Evolutionary conservation across 225 moss, liverwort and hornwort species (phyloP).

Genomic region (Sphagnum tenellum): DNA sequence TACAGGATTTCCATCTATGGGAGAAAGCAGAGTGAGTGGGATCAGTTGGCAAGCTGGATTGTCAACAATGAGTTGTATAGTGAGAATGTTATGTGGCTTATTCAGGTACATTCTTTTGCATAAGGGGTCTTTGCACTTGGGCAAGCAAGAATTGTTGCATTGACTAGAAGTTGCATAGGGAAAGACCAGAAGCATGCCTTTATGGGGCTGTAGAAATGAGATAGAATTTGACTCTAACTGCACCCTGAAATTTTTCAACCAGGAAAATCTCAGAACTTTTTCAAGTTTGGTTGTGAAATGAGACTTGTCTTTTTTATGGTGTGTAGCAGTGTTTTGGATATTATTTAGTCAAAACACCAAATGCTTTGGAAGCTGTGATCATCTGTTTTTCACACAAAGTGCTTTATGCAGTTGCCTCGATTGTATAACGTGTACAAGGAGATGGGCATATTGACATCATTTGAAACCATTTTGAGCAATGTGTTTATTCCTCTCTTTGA

Average conservation of each 20-base stretch:
- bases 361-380: background rate
- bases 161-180: background rate
- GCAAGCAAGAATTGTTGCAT: too few species aligned
- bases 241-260: too few species aligned
- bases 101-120: constrained; percentile 41
- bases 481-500: constrained; percentile 89
- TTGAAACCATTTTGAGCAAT: constrained; percentile 78
- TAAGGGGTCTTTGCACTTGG: too few species aligned
- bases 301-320: too few species aligned
- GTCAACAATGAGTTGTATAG: constrained; percentile 78
- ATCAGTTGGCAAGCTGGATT: constrained; percentile 94
- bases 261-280: too few species aligned
- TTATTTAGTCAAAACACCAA: too few species aligned
- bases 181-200: background rate
- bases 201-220: too few species aligned
- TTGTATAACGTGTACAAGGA: constrained; percentile 90
- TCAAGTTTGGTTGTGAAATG: too few species aligned
- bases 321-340: too few species aligned
- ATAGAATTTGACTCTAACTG: too few species aligned
- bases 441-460: constrained; percentile 84
- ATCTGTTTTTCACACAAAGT: background rate
- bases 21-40: constrained; percentile 96
- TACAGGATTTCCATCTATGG: constrained; percentile 98
- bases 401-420: constrained; percentile 56
- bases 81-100: constrained; percentile 92